A percentile compares a stretch with the other conserved stretches of the same genome.
Conservation (phyloP, 805 yeast genomes). For the Suhomyces xylopsoci region DNA sequence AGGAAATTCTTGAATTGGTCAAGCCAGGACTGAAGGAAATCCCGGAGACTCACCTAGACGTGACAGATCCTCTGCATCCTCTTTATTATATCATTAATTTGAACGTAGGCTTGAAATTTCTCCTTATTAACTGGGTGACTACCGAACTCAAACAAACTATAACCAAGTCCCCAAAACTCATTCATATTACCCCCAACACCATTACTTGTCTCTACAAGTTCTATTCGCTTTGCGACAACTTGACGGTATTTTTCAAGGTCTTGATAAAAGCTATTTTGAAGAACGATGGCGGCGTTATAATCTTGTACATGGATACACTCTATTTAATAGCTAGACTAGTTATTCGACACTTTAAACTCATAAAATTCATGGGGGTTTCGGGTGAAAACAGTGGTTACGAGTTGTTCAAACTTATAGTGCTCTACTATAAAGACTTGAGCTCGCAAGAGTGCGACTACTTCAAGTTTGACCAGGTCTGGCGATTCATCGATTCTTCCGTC, state of each 20-base stretch:
- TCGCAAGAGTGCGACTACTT: constrained; percentile 32
- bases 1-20: constrained; percentile 22
- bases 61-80: neutral
- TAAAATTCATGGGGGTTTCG: constrained; percentile 27
- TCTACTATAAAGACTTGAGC: constrained; percentile 33
- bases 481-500: constrained; percentile 26
- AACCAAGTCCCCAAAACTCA: constrained; percentile 31
- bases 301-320: constrained; percentile 41
- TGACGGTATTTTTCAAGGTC: constrained; percentile 39
- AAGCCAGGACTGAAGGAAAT: constrained; percentile 1
- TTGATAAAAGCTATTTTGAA: constrained; percentile 31
- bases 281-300: constrained; percentile 40
- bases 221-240: constrained; percentile 37
- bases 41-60: neutral
- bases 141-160: constrained; percentile 37
- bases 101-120: constrained; percentile 44
- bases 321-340: constrained; percentile 32
- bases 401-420: constrained; percentile 31
- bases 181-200: constrained; percentile 32
- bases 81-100: constrained; percentile 10
- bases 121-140: constrained; percentile 49
- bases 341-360: constrained; percentile 30
- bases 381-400: constrained; percentile 23
- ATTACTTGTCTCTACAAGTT: constrained; percentile 31
- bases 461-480: constrained; percentile 34